Percentiles rank a stretch among this genome's conserved stretches.
phyloP scores from a whole-genome alignment of 2,329 filamentous ascomycete species.

The Arthrobotrys sphaeroides region DNA sequence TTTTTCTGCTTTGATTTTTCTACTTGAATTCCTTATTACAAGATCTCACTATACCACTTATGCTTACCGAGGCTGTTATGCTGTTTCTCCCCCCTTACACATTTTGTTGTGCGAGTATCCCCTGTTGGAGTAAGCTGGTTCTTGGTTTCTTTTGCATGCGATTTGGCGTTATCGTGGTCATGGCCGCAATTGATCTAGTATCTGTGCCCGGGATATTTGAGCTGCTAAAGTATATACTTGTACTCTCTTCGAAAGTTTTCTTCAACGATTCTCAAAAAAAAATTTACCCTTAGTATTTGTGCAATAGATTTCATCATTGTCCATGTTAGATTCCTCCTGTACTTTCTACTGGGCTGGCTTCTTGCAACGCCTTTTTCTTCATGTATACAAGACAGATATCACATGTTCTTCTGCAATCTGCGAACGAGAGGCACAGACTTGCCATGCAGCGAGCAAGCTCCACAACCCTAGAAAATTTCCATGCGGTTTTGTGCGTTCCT shows the following conservation, averaged over 20 bases:
- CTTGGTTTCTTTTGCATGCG: constrained; percentile 44
- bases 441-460: background rate
- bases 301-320: background rate
- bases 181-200: constrained; percentile 25
- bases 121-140: constrained; percentile 39
- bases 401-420: constrained; percentile 26
- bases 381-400: constrained; percentile 6
- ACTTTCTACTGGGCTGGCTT: background rate
- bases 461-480: background rate
- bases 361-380: background rate
- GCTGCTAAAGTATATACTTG: constrained; percentile 8
- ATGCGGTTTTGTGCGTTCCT: constrained; percentile 31
- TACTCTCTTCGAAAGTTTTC: background rate
- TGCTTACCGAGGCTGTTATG: constrained; percentile 32
- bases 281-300: too few species aligned
- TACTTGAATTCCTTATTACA: background rate
- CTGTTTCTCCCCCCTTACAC: constrained; percentile 6
- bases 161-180: constrained; percentile 36
- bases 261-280: too few species aligned
- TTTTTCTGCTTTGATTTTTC: constrained; percentile 4
- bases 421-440: constrained; percentile 25
- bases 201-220: constrained; percentile 28
- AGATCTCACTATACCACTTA: constrained; percentile 42
- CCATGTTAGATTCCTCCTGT: background rate
- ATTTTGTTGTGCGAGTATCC: constrained; percentile 5